Evolutionary conservation across 176 grass and related monocot species (phyloP).

Genomic region (Stipa capillata): DNA sequence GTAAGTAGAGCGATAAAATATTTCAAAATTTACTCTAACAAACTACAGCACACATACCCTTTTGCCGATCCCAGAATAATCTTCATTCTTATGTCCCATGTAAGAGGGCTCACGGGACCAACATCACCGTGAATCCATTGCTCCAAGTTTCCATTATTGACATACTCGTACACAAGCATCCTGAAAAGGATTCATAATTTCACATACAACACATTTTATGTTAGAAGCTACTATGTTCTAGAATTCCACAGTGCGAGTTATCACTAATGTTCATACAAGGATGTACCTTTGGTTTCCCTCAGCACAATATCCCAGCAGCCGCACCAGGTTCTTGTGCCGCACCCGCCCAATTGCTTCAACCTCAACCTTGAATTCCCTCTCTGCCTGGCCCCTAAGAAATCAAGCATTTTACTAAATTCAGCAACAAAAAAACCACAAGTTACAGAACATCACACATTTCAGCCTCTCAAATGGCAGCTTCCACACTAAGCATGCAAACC

Average conservation of each 20-base stretch:
- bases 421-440: slow-evolving; percentile 7
- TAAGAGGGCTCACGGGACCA: slow-evolving; percentile 85
- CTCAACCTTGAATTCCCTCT: slow-evolving; percentile 98
- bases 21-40: background rate
- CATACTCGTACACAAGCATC: slow-evolving; percentile 93
- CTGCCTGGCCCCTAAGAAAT: slow-evolving; percentile 78
- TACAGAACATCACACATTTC: slow-evolving; percentile 1
- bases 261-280: background rate
- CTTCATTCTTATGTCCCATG: slow-evolving; percentile 88
- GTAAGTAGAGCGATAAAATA: slow-evolving; percentile 9
- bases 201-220: slow-evolving; percentile 11
- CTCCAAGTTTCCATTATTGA: slow-evolving; percentile 96
- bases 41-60: slow-evolving; percentile 40
- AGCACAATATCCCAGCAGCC: slow-evolving; percentile 86
- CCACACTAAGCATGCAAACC: slow-evolving; percentile 10
- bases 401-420: slow-evolving; percentile 24
- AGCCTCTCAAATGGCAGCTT: slow-evolving; percentile 9
- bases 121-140: slow-evolving; percentile 97
- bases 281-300: slow-evolving; percentile 91
- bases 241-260: background rate
- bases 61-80: slow-evolving; percentile 90
- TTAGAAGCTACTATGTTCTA: background rate
- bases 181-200: slow-evolving; percentile 34
- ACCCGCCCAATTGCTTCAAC: slow-evolving; percentile 95
- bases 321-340: slow-evolving; percentile 95